Evolutionary conservation across 2,329 filamentous ascomycete genomes (phyloP).

Genomic region (Exophiala bonariae): DNA sequence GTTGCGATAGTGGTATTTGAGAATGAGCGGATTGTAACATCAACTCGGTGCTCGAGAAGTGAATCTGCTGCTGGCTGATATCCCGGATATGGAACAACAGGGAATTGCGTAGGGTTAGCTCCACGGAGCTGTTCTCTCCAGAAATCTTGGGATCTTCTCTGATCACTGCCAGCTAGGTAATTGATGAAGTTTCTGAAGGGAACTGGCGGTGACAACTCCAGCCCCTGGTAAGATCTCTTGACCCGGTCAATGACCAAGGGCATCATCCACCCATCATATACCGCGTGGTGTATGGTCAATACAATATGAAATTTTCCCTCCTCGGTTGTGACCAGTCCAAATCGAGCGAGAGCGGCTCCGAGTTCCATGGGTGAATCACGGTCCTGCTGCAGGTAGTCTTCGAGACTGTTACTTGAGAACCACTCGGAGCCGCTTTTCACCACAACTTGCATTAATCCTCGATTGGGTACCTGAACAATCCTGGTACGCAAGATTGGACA

Average conservation of each 20-base stretch:
- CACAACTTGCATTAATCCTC: conserved; percentile 33
- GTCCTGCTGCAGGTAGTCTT: conserved; percentile 11
- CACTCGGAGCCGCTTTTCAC: conserved; percentile 27
- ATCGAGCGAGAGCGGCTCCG: conserved; percentile 18
- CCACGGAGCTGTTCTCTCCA: conserved; percentile 23
- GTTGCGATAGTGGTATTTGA: conserved; percentile 31
- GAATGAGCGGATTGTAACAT: conserved; percentile 6
- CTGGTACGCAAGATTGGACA: conserved; percentile 44
- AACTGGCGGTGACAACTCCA: conserved; percentile 15
- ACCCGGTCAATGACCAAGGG: conserved; percentile 24
- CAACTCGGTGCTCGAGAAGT: conserved; percentile 7
- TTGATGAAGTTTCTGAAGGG: conserved; percentile 29
- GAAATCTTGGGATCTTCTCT: conserved; percentile 15
- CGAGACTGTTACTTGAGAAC: conserved; percentile 16
- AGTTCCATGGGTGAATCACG: conserved; percentile 11
- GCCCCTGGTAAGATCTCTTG: conserved; percentile 19
- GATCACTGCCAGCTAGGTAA: conserved; percentile 25
- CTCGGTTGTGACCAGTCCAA: conserved; percentile 9
- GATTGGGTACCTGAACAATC: conserved; percentile 30
- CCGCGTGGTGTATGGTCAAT: conserved; percentile 43
- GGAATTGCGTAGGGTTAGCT: conserved; percentile 15
- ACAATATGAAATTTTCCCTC: conserved; percentile 29
- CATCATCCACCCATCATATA: conserved; percentile 42
- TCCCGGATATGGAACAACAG: conserved; percentile 11
- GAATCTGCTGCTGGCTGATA: conserved; percentile 15